Evolutionary conservation across 73 alveolate genomes (phyloP), one percentile per base, ranked within the genome.

Genomic region (Effrenium voratum): DNA sequence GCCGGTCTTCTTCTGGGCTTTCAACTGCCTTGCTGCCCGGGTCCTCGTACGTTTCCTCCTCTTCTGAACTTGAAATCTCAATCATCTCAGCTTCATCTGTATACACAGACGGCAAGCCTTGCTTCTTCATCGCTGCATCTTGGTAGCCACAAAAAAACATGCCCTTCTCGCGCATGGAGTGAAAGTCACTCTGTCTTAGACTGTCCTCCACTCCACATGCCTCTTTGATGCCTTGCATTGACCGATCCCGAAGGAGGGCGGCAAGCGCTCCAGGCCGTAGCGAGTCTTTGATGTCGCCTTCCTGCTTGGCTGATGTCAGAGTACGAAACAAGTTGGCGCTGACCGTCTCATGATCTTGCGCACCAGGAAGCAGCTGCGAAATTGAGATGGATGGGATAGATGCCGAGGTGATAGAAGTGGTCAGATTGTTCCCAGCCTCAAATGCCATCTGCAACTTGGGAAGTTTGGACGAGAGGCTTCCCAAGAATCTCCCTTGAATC

Each of bases 141-240:
- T 80, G 93, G 44, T 85, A 85, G 60, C 93, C 93, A 41, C 93
- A 85, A 59, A 85, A 85, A 81, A 85, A 85, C 93, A 85, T 85
- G 81, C 93, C 93, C 81, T 85, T 85, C 44, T 85, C 93, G 5
- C 81, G 93, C 93, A 85, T 85, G 66, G 93, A 63, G 38, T 85
- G 93, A 44, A 85, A 85, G 63, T 85, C 93, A 46, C 93, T 85
- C 26, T 63, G 84, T 49, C 47, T 70, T 12, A 26, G 84, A 22
- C 45, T 6, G 38, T 30, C 50, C 5, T 87, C 49, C 36, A 87
- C 68, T 4, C 84, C 84, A 40, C 95, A 87, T 34, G 63, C 70
- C 52, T 87, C 70, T 49, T 87, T 87, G 95, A 87, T 87, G 46
- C 49, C 43, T 41, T 66, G 34, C 95, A 59, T 59, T 46, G 95